A percentile compares a stretch with the other conserved stretches of the same genome.
Evolutionary conservation across 106 monocot genomes (phyloP).

Genomic region (Platanthera guangdongensis): DNA sequence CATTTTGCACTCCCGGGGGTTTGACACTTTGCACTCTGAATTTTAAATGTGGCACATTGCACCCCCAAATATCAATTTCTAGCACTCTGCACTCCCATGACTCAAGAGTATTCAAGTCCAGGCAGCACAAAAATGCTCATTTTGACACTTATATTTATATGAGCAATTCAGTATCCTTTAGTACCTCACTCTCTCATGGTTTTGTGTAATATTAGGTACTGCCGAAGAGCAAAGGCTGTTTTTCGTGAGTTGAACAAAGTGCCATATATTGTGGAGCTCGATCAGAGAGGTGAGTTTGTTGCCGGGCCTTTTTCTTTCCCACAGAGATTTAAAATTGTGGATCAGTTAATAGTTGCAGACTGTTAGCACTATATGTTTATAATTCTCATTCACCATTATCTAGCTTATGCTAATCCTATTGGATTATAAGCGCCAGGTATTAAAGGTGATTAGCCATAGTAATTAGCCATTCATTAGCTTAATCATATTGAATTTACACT

Average conservation of each 20-base stretch:
- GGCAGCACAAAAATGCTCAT: too few relatives aligned
- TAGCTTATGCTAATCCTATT: background rate
- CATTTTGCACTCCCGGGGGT: too few relatives aligned
- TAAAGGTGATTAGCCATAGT: background rate
- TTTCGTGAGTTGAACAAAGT: constrained; percentile 21
- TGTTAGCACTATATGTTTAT: too few relatives aligned
- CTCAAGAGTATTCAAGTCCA: too few relatives aligned
- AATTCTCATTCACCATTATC: background rate
- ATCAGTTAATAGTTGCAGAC: background rate
- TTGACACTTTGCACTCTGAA: too few relatives aligned
- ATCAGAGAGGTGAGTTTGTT: constrained; percentile 14
- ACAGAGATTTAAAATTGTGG: background rate
- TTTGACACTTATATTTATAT: background rate
- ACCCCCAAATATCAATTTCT: too few relatives aligned
- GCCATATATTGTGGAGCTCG: constrained; percentile 23
- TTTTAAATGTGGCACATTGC: too few relatives aligned
- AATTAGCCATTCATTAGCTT: background rate
- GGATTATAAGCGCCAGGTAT: background rate
- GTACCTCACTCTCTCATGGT: background rate
- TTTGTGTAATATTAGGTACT: constrained; percentile 15
- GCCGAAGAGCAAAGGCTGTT: constrained; percentile 18
- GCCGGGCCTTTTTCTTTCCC: background rate
- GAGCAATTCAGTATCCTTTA: background rate
- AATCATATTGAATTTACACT: background rate
- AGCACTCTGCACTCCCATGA: too few relatives aligned